phyloP scores from a whole-genome alignment of 176 grass and related monocot species.

The Musa acuminata region DNA sequence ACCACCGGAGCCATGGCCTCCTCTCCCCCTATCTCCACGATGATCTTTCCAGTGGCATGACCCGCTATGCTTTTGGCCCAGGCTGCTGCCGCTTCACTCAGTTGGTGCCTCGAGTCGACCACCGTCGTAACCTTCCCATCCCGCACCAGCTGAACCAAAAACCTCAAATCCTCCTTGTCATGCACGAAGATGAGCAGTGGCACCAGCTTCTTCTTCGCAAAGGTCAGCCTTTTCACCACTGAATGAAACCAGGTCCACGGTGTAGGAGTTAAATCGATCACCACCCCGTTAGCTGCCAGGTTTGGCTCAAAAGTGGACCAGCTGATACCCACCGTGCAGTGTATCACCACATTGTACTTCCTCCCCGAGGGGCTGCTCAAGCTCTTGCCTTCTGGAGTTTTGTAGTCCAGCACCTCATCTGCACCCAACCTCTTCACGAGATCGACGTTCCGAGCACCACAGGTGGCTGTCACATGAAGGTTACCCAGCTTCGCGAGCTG shows the following conservation, averaged over 20 bases:
- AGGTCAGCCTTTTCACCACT: slow-evolving; percentile 26
- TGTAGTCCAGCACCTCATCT: slow-evolving; percentile 62
- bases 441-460: slow-evolving; percentile 35
- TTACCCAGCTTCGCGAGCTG: slow-evolving; percentile 43
- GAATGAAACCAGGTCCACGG: slow-evolving; percentile 13
- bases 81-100: slow-evolving; percentile 29
- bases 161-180: slow-evolving; percentile 41
- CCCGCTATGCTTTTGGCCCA: slow-evolving; percentile 70
- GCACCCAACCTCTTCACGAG: slow-evolving; percentile 51
- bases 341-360: slow-evolving; percentile 45
- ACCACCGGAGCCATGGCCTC: background rate
- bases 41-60: slow-evolving; percentile 56
- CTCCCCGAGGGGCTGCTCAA: slow-evolving; percentile 43
- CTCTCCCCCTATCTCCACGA: slow-evolving; percentile 26
- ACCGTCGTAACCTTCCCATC: slow-evolving; percentile 45
- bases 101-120: slow-evolving; percentile 37
- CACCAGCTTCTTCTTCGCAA: slow-evolving; percentile 39
- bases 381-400: slow-evolving; percentile 33
- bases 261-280: slow-evolving; percentile 44
- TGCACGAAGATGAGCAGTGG: slow-evolving; percentile 21
- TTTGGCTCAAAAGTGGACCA: slow-evolving; percentile 43
- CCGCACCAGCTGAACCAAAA: slow-evolving; percentile 44
- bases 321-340: slow-evolving; percentile 36
- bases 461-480: slow-evolving; percentile 51
- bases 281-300: slow-evolving; percentile 25